A percentile compares a stretch with the other conserved stretches of the same genome.
phyloP scores from a whole-genome alignment of 1,284 basidiomycete species.

The Malassezia cuniculi region DNA sequence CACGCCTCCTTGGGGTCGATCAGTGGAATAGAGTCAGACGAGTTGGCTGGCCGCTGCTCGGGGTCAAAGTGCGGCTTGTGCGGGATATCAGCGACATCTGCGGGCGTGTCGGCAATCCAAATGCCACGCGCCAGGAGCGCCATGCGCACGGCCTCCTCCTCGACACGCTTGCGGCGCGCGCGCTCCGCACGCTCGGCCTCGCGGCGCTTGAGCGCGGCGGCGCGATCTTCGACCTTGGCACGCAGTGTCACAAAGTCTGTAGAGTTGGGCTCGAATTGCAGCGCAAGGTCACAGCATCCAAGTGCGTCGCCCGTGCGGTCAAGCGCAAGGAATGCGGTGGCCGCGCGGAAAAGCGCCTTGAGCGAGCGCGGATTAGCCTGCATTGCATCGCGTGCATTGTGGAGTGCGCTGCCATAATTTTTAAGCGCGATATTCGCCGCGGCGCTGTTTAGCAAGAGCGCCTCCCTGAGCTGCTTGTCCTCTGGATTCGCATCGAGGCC shows the following conservation, averaged over 20 bases:
- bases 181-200: slow-evolving; percentile 50
- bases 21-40: slow-evolving; percentile 24
- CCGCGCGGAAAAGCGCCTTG: slow-evolving; percentile 39
- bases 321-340: slow-evolving; percentile 26
- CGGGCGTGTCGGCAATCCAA: slow-evolving; percentile 25
- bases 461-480: slow-evolving; percentile 56
- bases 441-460: slow-evolving; percentile 58
- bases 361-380: slow-evolving; percentile 42
- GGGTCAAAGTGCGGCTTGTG: slow-evolving; percentile 50
- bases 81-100: slow-evolving; percentile 53
- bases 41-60: slow-evolving; percentile 31
- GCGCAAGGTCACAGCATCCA: slow-evolving; percentile 24
- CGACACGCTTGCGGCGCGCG: slow-evolving; percentile 50
- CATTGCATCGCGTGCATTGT: slow-evolving; percentile 67
- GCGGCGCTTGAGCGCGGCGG: slow-evolving; percentile 49
- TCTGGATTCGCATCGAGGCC: slow-evolving; percentile 70
- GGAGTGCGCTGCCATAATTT: slow-evolving; percentile 71
- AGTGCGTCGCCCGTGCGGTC: slow-evolving; percentile 24
- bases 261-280: slow-evolving; percentile 15
- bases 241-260: slow-evolving; percentile 21
- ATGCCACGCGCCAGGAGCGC: slow-evolving; percentile 54
- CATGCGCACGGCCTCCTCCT: slow-evolving; percentile 48
- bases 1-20: slow-evolving; percentile 12
- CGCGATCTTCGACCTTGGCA: slow-evolving; percentile 17
- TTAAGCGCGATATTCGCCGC: slow-evolving; percentile 83